A percentile compares a stretch with the other conserved stretches of the same genome.
phyloP scores from a whole-genome alignment of 2,329 filamentous ascomycete species.

The Fusarium torreyae region DNA sequence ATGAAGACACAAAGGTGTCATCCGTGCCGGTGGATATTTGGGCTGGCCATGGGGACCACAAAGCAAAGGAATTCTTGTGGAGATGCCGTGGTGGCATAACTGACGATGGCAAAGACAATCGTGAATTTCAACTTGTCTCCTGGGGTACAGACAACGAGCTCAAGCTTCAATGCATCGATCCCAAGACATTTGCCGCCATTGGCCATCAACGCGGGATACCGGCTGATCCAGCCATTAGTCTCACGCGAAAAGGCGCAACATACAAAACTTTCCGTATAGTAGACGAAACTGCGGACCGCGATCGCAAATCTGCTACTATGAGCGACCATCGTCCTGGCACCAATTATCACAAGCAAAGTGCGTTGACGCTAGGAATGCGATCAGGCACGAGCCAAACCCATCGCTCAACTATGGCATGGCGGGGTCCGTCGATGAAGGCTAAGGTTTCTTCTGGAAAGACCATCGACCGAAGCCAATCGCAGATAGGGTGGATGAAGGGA shows the following conservation, averaged over 20 bases:
- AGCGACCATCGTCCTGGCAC: constrained; percentile 69
- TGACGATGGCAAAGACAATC: constrained; percentile 79
- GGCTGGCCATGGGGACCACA: constrained; percentile 72
- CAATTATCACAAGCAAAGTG: constrained; percentile 60
- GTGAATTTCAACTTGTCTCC: constrained; percentile 93
- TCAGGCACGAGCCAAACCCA: constrained; percentile 51
- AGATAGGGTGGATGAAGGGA: constrained; percentile 79
- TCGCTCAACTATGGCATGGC: constrained; percentile 62
- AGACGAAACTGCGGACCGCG: constrained; percentile 70
- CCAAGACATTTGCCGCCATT: constrained; percentile 75
- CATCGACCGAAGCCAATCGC: constrained; percentile 66
- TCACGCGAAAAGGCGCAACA: constrained; percentile 85
- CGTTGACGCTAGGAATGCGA: constrained; percentile 62
- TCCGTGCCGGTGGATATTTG: constrained; percentile 71
- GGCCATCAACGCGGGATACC: constrained; percentile 80
- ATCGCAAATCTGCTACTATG: constrained; percentile 74
- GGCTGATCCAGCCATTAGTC: constrained; percentile 74
- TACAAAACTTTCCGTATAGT: constrained; percentile 89
- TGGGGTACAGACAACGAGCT: constrained; percentile 92
- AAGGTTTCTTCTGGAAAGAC: constrained; percentile 61
- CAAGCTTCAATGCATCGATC: constrained; percentile 81
- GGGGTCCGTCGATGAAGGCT: constrained; percentile 72
- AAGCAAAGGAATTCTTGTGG: constrained; percentile 95
- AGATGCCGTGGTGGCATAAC: constrained; percentile 79
- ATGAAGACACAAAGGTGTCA: constrained; percentile 60